Base-by-base conservation (phyloP, 768 basidiomycete species). In the Cystofilobasidium bisporidii region DNA sequence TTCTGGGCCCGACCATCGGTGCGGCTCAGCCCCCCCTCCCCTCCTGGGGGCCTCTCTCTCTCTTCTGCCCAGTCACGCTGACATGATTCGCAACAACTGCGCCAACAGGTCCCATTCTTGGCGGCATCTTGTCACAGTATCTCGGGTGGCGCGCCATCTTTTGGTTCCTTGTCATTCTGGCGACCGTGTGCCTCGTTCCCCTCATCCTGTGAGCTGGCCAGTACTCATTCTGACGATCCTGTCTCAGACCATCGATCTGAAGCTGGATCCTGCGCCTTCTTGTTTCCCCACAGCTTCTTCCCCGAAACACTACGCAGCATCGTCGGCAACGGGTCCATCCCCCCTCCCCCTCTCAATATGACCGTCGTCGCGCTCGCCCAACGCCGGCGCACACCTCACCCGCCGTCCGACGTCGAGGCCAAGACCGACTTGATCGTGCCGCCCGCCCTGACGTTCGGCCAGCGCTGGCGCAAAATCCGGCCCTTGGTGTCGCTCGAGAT, bases 121-220 rank as follows among this genome's bases (percentile, higher is more conserved):
- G 80, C 10, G 81, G 80, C 3, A 80, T 77, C 17, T 75, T 87
- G 20, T 78, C 85, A 8, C 80, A 82, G 59, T 76, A 77, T 14
- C 73, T 87, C 1, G 88, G 88, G 18, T 88, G 86, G 86, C 82
- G 65, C 71, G 80, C 84, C 15, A 83, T 85, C 6, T 85, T 85
- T 72, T 85, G 84, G 84, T 84, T 85, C 73, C 75, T 85, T 14
- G 80, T 79, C 65, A 84, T 85, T 36, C 72, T 80, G 2, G 76
- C 82, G 12, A 79, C 79, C 10, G 66, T 75, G 9, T 83, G 82
- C 72, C 79, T 83, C 15, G 64, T 82, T 80, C 47, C 53, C 56
- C 77, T 85, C 64, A 72, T 84, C 8, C 71, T 83, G 69, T 72
- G 65, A 67, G 67, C 67, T n/a, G n/a, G n/a, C n/a, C n/a, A n/a